These are phyloP conservation scores for Euclidium syriacum DNA, from an alignment of 345 rosid genomes.

Conservation along the genomic window DNA sequence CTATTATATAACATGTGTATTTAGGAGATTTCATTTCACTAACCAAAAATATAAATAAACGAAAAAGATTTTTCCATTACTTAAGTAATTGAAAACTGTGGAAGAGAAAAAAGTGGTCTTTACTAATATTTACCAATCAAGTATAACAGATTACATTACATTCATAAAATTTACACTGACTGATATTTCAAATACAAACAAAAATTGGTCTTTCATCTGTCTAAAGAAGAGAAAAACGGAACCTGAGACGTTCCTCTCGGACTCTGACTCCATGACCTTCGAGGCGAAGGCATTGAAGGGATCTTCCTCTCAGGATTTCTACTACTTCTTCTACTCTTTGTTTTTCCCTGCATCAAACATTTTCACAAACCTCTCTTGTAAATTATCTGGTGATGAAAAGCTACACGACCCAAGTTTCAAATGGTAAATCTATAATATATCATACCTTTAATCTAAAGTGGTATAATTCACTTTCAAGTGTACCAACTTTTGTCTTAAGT, in stretches of 20 bases:
- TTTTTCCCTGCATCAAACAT: slow-evolving; percentile 35
- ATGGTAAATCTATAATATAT: neutral
- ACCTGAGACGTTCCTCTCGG: slow-evolving; percentile 43
- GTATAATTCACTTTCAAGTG: slow-evolving; percentile 62
- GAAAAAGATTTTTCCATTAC: no score
- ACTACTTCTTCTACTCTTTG: slow-evolving; percentile 46
- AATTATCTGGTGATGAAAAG: neutral
- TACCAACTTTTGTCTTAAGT: slow-evolving; percentile 48
- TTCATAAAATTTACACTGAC: slow-evolving; percentile 3
- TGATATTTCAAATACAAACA: neutral
- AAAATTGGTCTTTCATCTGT: slow-evolving; percentile 27
- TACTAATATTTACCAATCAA: slow-evolving; percentile 2
- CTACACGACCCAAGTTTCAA: neutral
- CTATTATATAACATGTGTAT: no score
- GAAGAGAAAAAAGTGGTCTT: no score
- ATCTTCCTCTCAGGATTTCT: slow-evolving; percentile 40
- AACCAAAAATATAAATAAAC: no score
- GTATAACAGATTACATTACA: neutral
- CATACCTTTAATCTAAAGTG: slow-evolving; percentile 54
- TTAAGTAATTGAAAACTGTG: no score
- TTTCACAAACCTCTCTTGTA: neutral
- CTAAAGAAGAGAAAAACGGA: slow-evolving; percentile 54
- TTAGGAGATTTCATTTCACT: no score
- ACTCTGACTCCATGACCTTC: slow-evolving; percentile 43
- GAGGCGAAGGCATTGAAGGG: slow-evolving; percentile 43